Conservation (phyloP, 306 rosid genomes). For the Prunus salicina region DNA sequence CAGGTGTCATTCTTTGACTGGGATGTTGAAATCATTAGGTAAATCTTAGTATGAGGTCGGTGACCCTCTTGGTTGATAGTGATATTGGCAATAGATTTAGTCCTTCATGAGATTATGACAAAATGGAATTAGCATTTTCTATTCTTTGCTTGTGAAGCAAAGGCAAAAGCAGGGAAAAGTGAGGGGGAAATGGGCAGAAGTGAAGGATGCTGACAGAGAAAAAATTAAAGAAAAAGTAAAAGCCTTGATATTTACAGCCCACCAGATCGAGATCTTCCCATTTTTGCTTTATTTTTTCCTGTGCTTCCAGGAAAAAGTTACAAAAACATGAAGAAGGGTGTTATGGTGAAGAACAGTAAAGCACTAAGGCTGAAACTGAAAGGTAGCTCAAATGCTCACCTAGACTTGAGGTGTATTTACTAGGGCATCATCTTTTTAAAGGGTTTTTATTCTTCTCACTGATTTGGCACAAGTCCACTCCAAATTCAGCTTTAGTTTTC, state of each 20-base stretch:
- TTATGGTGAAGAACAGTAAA: neutral
- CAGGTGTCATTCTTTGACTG: constrained; percentile 36
- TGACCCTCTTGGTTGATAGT: neutral
- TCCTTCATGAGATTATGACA: constrained; percentile 14
- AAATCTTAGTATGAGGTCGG: constrained; percentile 8
- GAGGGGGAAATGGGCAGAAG: constrained; percentile 21
- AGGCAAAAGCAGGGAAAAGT: constrained; percentile 27
- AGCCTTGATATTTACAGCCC: constrained; percentile 49
- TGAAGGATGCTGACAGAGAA: constrained; percentile 29
- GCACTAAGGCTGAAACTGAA: neutral
- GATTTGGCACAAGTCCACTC: constrained; percentile 16
- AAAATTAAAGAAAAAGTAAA: constrained; percentile 37
- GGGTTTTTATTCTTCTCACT: constrained; percentile 14
- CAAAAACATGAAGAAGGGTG: neutral
- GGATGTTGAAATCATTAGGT: constrained; percentile 28
- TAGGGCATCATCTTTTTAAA: constrained; percentile 4
- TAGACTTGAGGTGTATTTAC: constrained; percentile 2
- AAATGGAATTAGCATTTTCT: constrained; percentile 26
- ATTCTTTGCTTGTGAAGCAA: constrained; percentile 76
- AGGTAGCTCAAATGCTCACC: constrained; percentile 1
- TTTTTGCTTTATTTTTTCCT: constrained; percentile 3
- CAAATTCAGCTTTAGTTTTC: constrained; percentile 11
- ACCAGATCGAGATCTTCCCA: constrained; percentile 55
- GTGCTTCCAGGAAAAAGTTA: neutral
- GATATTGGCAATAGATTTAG: neutral